Base-by-base conservation (phyloP, 371 early-diverging fungal genomes). In the Sporodiniella umbellata region DNA sequence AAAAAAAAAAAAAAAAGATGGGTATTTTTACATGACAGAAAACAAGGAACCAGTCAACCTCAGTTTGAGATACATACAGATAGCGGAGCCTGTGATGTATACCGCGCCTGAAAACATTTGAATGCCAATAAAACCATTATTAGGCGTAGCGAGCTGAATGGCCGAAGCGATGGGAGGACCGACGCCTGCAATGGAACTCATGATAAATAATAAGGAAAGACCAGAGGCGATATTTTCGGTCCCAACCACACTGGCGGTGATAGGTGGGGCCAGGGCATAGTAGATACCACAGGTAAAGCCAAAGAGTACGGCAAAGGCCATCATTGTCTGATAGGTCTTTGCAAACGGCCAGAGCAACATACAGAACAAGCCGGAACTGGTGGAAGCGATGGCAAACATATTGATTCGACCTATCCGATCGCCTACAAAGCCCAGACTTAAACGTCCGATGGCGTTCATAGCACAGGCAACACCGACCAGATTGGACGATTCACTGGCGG, bases 341-440 rank as follows among this genome's bases (percentile, higher is more conserved):
- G 83, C 75, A 66, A 79, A 81, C 28, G 78, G 78, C 85, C 85
- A 84, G 1, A 75, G 26, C 1, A 81, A 33, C 50, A 73, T 67
- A 56, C 76, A 75, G 10, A 66, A 56, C 5, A 68, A 43, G 7
- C 77, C 74, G 2, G 80, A 43, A 15, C 60, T 39, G 10, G 48
- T 42, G 12, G 55, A 57, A 1, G 66, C 30, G 8, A 66, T 51
- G 1, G 59, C 42, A 25, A 52, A 66, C 53, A 59, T 66, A 30
- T 66, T 68, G 5, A 88, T 65, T 30, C 80, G 73, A 1, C 92
- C 92, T 24, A 86, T 58, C n/a, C 53, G 56, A 42, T 86, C 86
- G 15, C 82, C 83, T 33, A 76, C 56, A 23, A 72, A 62, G 4
- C 90, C 91, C 15, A 82, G 66, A 6, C 76, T 52, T 28, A 91